Evolutionary conservation across 2,329 filamentous ascomycete species (phyloP), one percentile per base, ranked within the genome.

Genomic region (Colletotrichum lentis): DNA sequence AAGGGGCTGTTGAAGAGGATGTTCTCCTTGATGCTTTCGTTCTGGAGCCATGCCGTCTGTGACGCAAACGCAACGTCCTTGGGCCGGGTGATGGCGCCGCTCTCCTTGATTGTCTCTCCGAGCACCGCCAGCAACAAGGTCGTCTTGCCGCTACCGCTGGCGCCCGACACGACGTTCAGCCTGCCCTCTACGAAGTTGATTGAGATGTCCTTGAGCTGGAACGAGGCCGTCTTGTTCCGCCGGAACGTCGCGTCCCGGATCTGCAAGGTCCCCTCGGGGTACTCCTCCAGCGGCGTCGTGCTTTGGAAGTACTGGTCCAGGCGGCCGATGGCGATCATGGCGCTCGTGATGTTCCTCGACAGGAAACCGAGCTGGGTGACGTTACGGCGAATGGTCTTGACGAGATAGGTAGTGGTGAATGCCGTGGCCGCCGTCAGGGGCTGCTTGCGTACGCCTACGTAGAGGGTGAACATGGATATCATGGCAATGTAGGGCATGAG

Each of bases 11-110:
- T 83, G 69, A 88, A 88, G 2, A 87, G 72, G 50, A 88, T 83
- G 59, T 88, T 88, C 50, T 84, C 81, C 50, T 80, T 80, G 49
- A 88, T 81, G 0, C 84, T 85, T 39, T 84, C 84, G 62, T 86
- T 87, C 72, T 87, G 85, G 5, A 88, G 76, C 86, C 86, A 88
- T 0, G 86, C 77, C 2, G 83, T 84, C 67, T 88, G 86, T 1
- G 86, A 86, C 7, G 85, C 84, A 74, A 85, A 88, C 0, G 85
- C 86, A 35, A 88, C 79, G 63, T 87, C 85, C 22, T 77, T 77
- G 1, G 85, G 84, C 7, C 82, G 79, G 3, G 82, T 83, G 20
- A 87, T 79, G 18, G 75, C 73, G 18, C 85, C 86, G 3, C 71
- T 71, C 61, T 85, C 83, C 31, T 85, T 74, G 55, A 85, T 78